Base-by-base conservation (phyloP, 306 rosid species). In the Fagus crenata region DNA sequence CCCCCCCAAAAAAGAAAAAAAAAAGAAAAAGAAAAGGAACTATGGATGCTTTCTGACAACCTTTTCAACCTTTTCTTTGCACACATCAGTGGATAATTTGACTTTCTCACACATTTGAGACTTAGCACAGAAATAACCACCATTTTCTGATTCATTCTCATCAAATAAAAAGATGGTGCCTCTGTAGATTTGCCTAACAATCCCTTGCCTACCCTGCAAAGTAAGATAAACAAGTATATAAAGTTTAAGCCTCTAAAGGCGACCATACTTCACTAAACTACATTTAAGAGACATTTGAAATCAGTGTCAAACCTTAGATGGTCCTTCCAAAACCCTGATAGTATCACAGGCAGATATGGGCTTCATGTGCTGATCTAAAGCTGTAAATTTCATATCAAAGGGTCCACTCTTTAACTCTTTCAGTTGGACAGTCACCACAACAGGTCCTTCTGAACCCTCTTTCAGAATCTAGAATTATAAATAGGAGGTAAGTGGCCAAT, bases 201-300 rank as follows among this genome's bases (percentile, higher is more conserved):
- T 84, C 35, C 98, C 99, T 81, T 96, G 97, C 86, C 82, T 91
- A 64, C 78, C 99, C 99, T 96, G 87, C 73, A 86, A 84, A 81
- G 75, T 74, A 59, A 81, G 73, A 84, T 40, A 28, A 59, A 78
- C 77, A 3, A 63, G 60, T 41, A 73, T 53, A 76, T 51, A 53
- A 78, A 72, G 43, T 65, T 65, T 81, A 67, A 68, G 71, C 8
- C 60, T 71, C 28, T 8, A 37, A 46, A 77, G 63, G 56, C 54
- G 72, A 49, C 35, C 35, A 59, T 43, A 61, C 75, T 73, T 28
- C 49, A 41, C 67, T 74, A 73, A 53, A 59, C 64, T 69, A 64
- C 70, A 42, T 61, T 32, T 9, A 39, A 13, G 7, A 61, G 15
- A 58, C 22, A 49, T 71, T 33, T 58, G 65, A 69, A 69, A 18